phyloP scores from a whole-genome alignment of 2,329 filamentous ascomycete species.

The Diaporthe vexans region DNA sequence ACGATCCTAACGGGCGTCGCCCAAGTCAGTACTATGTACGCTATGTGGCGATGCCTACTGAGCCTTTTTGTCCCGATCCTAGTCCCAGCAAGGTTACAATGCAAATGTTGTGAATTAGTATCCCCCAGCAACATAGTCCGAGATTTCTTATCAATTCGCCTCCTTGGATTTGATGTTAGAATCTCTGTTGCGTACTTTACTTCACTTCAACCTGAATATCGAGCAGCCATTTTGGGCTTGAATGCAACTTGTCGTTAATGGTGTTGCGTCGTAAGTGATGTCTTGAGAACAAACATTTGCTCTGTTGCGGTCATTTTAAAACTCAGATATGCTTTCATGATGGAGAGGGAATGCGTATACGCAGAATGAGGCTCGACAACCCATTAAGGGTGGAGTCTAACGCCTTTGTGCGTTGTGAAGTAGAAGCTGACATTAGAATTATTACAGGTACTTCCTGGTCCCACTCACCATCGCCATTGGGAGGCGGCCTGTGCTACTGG shows the following conservation, averaged over 20 bases:
- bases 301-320: neutral
- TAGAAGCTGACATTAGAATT: neutral
- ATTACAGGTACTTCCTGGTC: slow-evolving; percentile 46
- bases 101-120: neutral
- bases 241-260: slow-evolving; percentile 47
- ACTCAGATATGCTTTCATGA: too few species aligned
- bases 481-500: slow-evolving; percentile 49
- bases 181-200: neutral
- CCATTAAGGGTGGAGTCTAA: neutral
- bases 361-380: neutral
- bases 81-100: neutral
- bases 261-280: slow-evolving; percentile 45
- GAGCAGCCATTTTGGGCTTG: neutral
- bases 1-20: too few species aligned
- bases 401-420: too few species aligned
- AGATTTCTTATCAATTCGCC: neutral
- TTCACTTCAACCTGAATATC: neutral
- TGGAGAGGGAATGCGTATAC: too few species aligned
- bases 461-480: slow-evolving; percentile 51
- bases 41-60: neutral
- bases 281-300: neutral
- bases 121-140: neutral
- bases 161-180: neutral
- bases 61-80: neutral
- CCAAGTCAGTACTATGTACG: neutral